These are phyloP conservation scores for Calonectria leucothoes DNA, from an alignment of 2,329 filamentous ascomycete genomes.

Conservation along the genomic window DNA sequence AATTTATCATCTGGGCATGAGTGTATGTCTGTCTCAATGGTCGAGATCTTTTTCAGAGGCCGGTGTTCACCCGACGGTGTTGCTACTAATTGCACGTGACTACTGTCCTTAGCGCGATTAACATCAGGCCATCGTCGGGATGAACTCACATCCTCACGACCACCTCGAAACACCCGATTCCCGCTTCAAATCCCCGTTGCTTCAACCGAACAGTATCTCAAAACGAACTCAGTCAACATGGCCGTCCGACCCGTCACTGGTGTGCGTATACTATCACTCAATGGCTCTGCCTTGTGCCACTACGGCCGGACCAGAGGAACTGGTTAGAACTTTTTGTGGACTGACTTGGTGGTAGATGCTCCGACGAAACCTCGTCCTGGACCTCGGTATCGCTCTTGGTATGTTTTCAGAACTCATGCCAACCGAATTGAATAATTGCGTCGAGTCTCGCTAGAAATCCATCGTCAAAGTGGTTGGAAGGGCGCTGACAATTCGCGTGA, in stretches of 20 bases:
- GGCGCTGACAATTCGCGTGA: slow-evolving; percentile 38
- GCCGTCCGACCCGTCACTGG: slow-evolving; percentile 69
- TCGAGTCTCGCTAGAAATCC: neutral
- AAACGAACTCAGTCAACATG: slow-evolving; percentile 55
- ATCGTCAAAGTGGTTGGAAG: slow-evolving; percentile 19
- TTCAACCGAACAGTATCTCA: slow-evolving; percentile 35
- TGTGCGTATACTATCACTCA: slow-evolving; percentile 58
- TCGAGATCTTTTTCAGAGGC: slow-evolving; percentile 42
- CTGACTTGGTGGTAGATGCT: slow-evolving; percentile 64
- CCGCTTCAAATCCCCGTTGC: slow-evolving; percentile 36
- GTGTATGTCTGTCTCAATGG: slow-evolving; percentile 15
- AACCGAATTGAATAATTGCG: slow-evolving; percentile 16
- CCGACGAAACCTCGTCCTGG: slow-evolving; percentile 68
- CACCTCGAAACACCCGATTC: slow-evolving; percentile 25
- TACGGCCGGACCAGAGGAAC: slow-evolving; percentile 32
- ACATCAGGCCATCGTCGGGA: slow-evolving; percentile 48
- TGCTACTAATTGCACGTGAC: slow-evolving; percentile 35
- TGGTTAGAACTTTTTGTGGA: slow-evolving; percentile 40
- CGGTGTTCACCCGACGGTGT: slow-evolving; percentile 40
- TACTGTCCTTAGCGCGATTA: slow-evolving; percentile 46
- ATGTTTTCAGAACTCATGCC: slow-evolving; percentile 45
- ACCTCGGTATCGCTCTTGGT: slow-evolving; percentile 68
- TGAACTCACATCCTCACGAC: slow-evolving; percentile 42
- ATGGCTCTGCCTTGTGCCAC: slow-evolving; percentile 42
- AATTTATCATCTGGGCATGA: slow-evolving; percentile 26